Evolutionary conservation across 495 filamentous ascomycete genomes (phyloP).

Genomic region (Podospora anserina): DNA sequence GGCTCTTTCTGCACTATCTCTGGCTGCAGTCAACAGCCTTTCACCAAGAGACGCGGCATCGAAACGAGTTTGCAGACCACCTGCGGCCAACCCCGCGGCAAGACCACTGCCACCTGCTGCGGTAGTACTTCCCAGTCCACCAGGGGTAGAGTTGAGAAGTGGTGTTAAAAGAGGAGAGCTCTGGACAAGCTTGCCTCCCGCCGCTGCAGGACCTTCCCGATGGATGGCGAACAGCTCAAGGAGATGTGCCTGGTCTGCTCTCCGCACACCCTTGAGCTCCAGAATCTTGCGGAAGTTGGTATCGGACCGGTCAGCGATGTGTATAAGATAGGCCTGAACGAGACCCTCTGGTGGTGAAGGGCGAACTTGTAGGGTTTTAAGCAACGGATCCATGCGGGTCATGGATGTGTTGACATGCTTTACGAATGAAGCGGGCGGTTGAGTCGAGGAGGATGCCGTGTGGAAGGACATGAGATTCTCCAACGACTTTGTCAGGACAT

Average conservation of each 20-base stretch:
- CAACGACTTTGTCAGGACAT: conserved; percentile 82
- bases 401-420: conserved; percentile 86
- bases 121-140: background rate
- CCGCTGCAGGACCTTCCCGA: conserved; percentile 57
- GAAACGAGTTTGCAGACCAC: conserved; percentile 60
- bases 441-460: conserved; percentile 36
- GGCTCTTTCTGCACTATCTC: conserved; percentile 83
- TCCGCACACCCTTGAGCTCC: conserved; percentile 84
- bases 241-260: conserved; percentile 75
- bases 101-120: conserved; percentile 12
- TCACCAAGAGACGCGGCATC: conserved; percentile 76
- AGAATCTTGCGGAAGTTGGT: conserved; percentile 96
- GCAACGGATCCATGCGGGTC: conserved; percentile 81
- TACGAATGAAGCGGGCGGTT: conserved; percentile 62
- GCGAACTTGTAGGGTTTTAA: conserved; percentile 95
- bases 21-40: conserved; percentile 72
- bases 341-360: conserved; percentile 87
- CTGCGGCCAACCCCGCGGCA: conserved; percentile 37
- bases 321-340: conserved; percentile 93
- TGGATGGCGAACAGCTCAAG: conserved; percentile 88
- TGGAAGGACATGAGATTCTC: conserved; percentile 62
- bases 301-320: conserved; percentile 86
- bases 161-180: conserved; percentile 61
- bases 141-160: conserved; percentile 45
- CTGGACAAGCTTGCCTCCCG: conserved; percentile 55